Percentiles rank a stretch among this genome's conserved stretches.
phyloP scores from a whole-genome alignment of 768 basidiomycete genomes.

The Mycena chlorophos region DNA sequence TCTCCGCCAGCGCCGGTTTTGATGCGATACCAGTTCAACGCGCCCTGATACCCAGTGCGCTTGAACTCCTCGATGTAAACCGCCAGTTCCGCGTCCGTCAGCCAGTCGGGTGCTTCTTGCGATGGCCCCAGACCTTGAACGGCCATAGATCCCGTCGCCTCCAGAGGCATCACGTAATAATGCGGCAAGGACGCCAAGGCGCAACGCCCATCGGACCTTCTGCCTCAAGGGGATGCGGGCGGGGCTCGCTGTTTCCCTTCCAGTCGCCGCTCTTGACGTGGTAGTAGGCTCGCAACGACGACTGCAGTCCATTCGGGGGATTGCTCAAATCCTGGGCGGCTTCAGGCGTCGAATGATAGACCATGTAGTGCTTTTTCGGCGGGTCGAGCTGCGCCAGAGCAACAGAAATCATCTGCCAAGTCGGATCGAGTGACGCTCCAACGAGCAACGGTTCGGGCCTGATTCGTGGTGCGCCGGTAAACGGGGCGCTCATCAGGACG shows the following conservation, averaged over 20 bases:
- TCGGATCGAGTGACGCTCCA: conserved; percentile 3
- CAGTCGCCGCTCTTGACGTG: conserved; percentile 63
- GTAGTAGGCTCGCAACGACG: conserved; percentile 53
- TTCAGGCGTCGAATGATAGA: conserved; percentile 47
- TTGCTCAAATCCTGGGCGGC: conserved; percentile 49
- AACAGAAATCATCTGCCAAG: conserved; percentile 18
- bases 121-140: conserved; percentile 39
- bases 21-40: conserved; percentile 54
- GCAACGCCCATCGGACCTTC: conserved; percentile 25
- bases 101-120: conserved; percentile 38
- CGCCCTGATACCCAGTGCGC: conserved; percentile 60
- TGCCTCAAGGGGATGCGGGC: conserved; percentile 38
- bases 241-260: conserved; percentile 34
- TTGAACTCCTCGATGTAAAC: conserved; percentile 49
- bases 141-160: conserved; percentile 52
- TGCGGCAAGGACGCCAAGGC: conserved; percentile 46
- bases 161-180: conserved; percentile 62
- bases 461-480: conserved; percentile 42
- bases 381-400: conserved; percentile 44
- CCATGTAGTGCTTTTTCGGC: conserved; percentile 58
- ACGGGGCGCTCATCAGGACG: conserved; percentile 63
- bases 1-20: conserved; percentile 35
- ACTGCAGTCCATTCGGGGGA: conserved; percentile 43
- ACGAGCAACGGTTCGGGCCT: conserved; percentile 1
- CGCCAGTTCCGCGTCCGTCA: conserved; percentile 44